Evolutionary conservation across 768 basidiomycete genomes (phyloP).

Genomic region (Auricularia auricula-judae): DNA sequence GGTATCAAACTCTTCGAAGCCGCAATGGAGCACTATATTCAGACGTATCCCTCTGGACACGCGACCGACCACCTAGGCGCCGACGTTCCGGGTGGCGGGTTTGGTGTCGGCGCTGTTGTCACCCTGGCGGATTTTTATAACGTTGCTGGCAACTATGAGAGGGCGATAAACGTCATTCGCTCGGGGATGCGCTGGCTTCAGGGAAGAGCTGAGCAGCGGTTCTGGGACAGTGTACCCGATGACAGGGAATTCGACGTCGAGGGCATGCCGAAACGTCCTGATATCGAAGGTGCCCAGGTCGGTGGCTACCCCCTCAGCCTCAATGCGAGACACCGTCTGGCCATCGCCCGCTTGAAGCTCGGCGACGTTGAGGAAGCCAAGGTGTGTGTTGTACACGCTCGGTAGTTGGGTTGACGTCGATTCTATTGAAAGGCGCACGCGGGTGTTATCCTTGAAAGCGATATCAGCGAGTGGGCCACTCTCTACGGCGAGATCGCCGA

Average conservation of each 20-base stretch:
- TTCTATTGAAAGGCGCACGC: constrained; percentile 54
- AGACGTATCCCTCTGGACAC: constrained; percentile 32
- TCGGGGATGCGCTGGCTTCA: constrained; percentile 87
- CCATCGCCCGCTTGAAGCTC: constrained; percentile 70
- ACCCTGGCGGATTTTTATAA: constrained; percentile 80
- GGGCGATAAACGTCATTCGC: constrained; percentile 57
- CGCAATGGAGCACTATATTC: constrained; percentile 62
- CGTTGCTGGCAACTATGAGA: constrained; percentile 52
- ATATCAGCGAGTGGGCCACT: constrained; percentile 64
- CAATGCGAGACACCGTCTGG: constrained; percentile 73
- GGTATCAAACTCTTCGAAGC: constrained; percentile 60
- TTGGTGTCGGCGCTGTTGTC: constrained; percentile 60
- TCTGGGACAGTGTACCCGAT: constrained; percentile 76
- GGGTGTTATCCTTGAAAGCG: constrained; percentile 54
- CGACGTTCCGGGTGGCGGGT: constrained; percentile 25
- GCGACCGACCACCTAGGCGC: constrained; percentile 16
- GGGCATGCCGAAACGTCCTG: constrained; percentile 16
- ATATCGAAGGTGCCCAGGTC: constrained; percentile 10
- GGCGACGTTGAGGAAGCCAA: constrained; percentile 73
- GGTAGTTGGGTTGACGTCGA: neutral
- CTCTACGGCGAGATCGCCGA: constrained; percentile 80
- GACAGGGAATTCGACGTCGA: constrained; percentile 77
- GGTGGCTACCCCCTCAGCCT: constrained; percentile 44
- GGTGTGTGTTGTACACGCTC: constrained; percentile 29
- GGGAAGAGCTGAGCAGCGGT: constrained; percentile 55